A percentile compares a stretch with the other conserved stretches of the same genome.
Conservation (phyloP, 2,329 filamentous ascomycete genomes). For the Cyphellophora attinorum region DNA sequence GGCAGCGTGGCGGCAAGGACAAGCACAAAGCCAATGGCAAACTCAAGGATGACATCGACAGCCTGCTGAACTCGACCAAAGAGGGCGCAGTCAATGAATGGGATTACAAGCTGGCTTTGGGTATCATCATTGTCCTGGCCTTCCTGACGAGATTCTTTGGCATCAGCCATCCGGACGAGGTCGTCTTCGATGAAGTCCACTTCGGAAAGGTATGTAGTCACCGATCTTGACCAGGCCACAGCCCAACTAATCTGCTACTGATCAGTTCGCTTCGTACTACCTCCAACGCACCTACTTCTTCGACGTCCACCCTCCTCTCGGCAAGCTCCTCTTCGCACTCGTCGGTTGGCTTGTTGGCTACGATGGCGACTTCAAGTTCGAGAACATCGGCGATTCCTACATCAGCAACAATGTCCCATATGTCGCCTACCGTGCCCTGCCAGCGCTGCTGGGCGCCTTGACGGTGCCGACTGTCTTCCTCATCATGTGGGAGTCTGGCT, state of each 20-base stretch:
- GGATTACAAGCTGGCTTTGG: conserved; percentile 74
- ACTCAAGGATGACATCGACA: conserved; percentile 7
- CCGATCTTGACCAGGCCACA: not conserved
- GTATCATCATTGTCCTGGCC: conserved; percentile 68
- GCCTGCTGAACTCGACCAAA: conserved; percentile 10
- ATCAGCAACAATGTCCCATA: conserved; percentile 95
- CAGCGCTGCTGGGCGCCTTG: conserved; percentile 80
- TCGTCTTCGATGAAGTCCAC: conserved; percentile 98
- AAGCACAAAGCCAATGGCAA: conserved; percentile 15
- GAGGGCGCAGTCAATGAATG: conserved; percentile 50
- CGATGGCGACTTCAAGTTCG: conserved; percentile 93
- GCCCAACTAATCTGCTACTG: not conserved
- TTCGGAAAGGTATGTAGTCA: conserved; percentile 77
- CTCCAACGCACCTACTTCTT: conserved; percentile 98
- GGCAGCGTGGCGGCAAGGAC: conserved; percentile 17
- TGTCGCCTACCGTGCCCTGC: conserved; percentile 87
- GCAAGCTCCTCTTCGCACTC: conserved; percentile 93
- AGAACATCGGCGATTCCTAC: conserved; percentile 98
- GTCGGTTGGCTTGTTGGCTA: conserved; percentile 97
- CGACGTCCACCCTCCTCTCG: conserved; percentile 96
- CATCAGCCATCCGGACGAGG: conserved; percentile 88
- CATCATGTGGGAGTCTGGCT: conserved; percentile 99
- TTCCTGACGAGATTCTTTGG: conserved; percentile 94
- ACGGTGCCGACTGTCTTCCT: conserved; percentile 90
- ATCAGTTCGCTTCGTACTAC: conserved; percentile 57